Percentiles rank a stretch among this genome's conserved stretches.
phyloP scores from a whole-genome alignment of 495 filamentous ascomycete species.

The Tetracladium marchalianum region DNA sequence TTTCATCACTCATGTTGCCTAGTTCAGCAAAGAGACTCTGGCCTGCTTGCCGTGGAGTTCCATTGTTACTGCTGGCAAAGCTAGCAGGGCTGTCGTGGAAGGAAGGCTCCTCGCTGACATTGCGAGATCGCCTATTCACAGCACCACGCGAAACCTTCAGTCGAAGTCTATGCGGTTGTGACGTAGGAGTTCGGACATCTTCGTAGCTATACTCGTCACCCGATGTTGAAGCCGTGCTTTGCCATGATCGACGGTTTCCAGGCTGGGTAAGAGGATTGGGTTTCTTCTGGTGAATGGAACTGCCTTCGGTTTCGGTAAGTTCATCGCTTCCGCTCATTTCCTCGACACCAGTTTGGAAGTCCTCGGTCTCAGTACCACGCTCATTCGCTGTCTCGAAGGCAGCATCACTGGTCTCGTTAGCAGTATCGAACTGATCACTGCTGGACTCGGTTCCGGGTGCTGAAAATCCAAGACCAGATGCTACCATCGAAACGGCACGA shows the following conservation, averaged over 20 bases:
- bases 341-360: conserved; percentile 86
- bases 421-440: conserved; percentile 73
- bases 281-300: conserved; percentile 24
- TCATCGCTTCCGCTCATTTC: conserved; percentile 72
- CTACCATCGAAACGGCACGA: conserved; percentile 6
- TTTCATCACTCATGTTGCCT: conserved; percentile 60
- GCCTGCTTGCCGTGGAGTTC: conserved; percentile 43
- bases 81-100: conserved; percentile 43
- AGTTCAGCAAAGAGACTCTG: conserved; percentile 90
- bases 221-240: conserved; percentile 85
- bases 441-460: conserved; percentile 20
- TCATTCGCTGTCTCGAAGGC: conserved; percentile 77
- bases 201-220: conserved; percentile 64
- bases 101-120: conserved; percentile 52
- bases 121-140: conserved; percentile 48
- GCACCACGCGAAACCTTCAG: conserved; percentile 56
- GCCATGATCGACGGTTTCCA: conserved; percentile 54
- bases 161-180: conserved; percentile 50
- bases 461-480: conserved; percentile 2
- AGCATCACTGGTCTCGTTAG: conserved; percentile 73
- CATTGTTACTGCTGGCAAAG: conserved; percentile 37
- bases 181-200: conserved; percentile 29
- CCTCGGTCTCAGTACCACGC: conserved; percentile 77
- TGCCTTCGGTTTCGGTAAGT: conserved; percentile 79
- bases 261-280: conserved; percentile 21